Percentiles rank a stretch among this genome's conserved stretches.
Conservation (phyloP, 148 eudicot species). For the Rhododendron simsii region DNA sequence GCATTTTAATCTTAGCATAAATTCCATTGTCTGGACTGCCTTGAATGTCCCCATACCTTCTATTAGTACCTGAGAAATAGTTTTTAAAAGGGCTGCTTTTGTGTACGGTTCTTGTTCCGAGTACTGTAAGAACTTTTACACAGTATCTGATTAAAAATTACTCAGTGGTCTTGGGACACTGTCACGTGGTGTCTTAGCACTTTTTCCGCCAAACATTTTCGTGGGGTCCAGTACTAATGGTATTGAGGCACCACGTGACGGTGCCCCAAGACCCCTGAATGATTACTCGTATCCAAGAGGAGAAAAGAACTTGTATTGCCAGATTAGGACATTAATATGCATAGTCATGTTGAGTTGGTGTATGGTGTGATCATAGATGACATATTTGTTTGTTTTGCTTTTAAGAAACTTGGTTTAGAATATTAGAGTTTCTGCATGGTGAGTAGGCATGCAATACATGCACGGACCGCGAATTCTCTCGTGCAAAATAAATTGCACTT, state of each 20-base stretch:
- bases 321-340: neutral
- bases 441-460: neutral
- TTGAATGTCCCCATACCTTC: slow-evolving; percentile 10
- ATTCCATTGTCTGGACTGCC: slow-evolving; percentile 23
- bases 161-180: neutral
- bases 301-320: neutral
- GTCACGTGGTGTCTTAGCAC: neutral
- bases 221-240: neutral
- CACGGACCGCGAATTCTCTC: neutral
- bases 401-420: neutral
- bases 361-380: neutral
- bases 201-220: neutral
- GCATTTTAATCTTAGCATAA: slow-evolving; percentile 36
- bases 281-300: neutral
- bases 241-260: neutral
- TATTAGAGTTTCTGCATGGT: neutral
- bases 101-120: neutral
- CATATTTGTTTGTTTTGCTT: neutral
- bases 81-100: neutral
- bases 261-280: neutral
- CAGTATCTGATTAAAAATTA: neutral
- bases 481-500: neutral
- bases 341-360: neutral
- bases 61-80: slow-evolving; percentile 1
- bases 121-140: slow-evolving; percentile 11